These are phyloP conservation scores for Claviceps quebecensis DNA, from an alignment of 2,329 filamentous ascomycete species.

Conservation along the genomic window DNA sequence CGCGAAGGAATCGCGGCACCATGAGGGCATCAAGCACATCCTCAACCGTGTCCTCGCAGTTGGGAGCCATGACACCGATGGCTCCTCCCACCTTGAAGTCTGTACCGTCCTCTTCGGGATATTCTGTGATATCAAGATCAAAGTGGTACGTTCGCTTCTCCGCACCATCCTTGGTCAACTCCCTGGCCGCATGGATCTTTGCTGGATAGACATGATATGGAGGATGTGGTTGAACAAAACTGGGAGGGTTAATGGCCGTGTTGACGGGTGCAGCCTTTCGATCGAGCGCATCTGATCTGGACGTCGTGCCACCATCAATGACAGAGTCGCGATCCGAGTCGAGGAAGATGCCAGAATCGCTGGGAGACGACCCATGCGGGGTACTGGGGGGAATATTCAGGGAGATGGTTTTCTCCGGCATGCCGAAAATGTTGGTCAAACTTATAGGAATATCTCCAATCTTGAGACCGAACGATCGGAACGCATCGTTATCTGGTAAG, in stretches of 20 bases:
- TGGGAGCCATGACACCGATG: conserved; percentile 84
- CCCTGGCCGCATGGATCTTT: conserved; percentile 70
- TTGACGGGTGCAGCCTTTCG: conserved; percentile 26
- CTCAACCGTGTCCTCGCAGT: conserved; percentile 62
- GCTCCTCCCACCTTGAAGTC: conserved; percentile 96
- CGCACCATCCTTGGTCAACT: conserved; percentile 75
- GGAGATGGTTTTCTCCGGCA: conserved; percentile 64
- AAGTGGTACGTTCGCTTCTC: conserved; percentile 98
- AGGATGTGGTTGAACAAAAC: conserved; percentile 86
- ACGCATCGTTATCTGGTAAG: conserved; percentile 72
- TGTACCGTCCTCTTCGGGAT: conserved; percentile 67
- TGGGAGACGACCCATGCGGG: conserved; percentile 23
- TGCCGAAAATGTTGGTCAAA: conserved; percentile 54
- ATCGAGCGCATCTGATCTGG: conserved; percentile 13
- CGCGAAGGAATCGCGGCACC: conserved; percentile 67
- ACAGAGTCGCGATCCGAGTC: conserved; percentile 18
- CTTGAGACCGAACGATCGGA: conserved; percentile 61
- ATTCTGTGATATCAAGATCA: conserved; percentile 90
- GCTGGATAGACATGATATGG: conserved; percentile 86
- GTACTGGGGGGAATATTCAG: conserved; percentile 43
- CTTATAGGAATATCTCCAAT: conserved; percentile 60
- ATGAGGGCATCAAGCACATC: conserved; percentile 71
- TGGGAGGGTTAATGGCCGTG: conserved; percentile 59
- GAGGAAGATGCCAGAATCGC: conserved; percentile 35
- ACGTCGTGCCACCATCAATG: conserved; percentile 14